phyloP scores from a whole-genome alignment of 305 asterid species.

The Rubia peregrina region DNA sequence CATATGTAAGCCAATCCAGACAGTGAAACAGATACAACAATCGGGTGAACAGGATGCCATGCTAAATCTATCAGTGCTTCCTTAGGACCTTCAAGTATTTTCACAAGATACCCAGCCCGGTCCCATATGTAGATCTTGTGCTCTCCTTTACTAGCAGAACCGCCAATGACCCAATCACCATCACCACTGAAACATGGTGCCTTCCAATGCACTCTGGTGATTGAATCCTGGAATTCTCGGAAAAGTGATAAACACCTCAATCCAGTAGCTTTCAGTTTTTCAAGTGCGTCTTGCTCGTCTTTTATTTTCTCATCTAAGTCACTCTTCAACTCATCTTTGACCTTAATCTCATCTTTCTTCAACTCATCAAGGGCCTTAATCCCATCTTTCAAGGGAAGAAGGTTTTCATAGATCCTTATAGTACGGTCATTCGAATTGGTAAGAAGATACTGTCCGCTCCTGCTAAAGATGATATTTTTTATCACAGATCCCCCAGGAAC shows the following conservation, averaged over 20 bases:
- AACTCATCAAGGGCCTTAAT: slow-evolving; percentile 41
- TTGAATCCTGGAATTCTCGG: slow-evolving; percentile 83
- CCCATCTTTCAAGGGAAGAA: slow-evolving; percentile 60
- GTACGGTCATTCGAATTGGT: slow-evolving; percentile 82
- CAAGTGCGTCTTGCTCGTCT: slow-evolving; percentile 47
- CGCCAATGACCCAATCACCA: slow-evolving; percentile 91
- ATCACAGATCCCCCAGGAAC: slow-evolving; percentile 67
- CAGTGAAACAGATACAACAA: slow-evolving; percentile 80
- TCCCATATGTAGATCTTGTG: slow-evolving; percentile 97
- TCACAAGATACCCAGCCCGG: slow-evolving; percentile 82
- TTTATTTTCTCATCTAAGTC: slow-evolving; percentile 9
- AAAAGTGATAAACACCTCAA: slow-evolving; percentile 52
- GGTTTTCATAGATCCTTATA: slow-evolving; percentile 69
- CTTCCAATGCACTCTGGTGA: slow-evolving; percentile 87
- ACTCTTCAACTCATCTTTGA: slow-evolving; percentile 32
- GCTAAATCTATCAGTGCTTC: slow-evolving; percentile 81
- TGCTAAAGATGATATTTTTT: slow-evolving; percentile 79
- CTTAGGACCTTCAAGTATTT: slow-evolving; percentile 91
- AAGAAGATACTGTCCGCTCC: slow-evolving; percentile 71
- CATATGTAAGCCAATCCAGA: slow-evolving; percentile 79
- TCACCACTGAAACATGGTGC: slow-evolving; percentile 96
- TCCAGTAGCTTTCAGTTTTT: slow-evolving; percentile 64
- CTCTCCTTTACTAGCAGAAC: slow-evolving; percentile 93
- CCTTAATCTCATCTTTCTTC: slow-evolving; percentile 25
- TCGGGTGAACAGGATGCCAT: slow-evolving; percentile 90